These are phyloP conservation scores for Penstemon davidsonii DNA, from an alignment of 257 asterid species.

Conservation along the genomic window DNA sequence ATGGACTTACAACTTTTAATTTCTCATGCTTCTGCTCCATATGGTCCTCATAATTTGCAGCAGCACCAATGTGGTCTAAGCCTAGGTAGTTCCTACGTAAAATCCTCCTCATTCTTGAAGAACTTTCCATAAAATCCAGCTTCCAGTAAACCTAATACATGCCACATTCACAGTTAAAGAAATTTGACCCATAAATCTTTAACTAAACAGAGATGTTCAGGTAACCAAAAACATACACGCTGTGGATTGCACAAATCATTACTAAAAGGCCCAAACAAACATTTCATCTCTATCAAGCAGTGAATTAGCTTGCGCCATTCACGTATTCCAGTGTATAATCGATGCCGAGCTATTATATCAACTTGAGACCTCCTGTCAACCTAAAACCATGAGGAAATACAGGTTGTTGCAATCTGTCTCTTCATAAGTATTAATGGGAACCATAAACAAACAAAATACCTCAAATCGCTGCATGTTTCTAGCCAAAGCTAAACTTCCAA, in stretches of 20 bases:
- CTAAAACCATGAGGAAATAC: conserved; percentile 45
- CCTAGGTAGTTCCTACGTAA: conserved; percentile 84
- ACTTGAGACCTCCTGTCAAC: conserved; percentile 94
- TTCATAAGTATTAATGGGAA: conserved; percentile 21
- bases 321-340: conserved; percentile 76
- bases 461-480: conserved; percentile 97
- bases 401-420: conserved; percentile 12
- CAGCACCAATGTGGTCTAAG: conserved; percentile 88
- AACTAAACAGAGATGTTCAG: conserved; percentile 30
- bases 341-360: conserved; percentile 71
- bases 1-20: conserved; percentile 62
- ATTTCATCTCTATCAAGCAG: conserved; percentile 79
- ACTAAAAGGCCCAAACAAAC: conserved; percentile 89
- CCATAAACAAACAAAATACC: conserved; percentile 46
- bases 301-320: conserved; percentile 97
- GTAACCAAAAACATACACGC: conserved; percentile 53
- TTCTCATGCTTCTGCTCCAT: conserved; percentile 50
- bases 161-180: conserved; percentile 29
- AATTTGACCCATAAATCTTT: conserved; percentile 23
- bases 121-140: conserved; percentile 86
- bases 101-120: conserved; percentile 93
- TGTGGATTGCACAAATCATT: conserved; percentile 62
- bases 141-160: conserved; percentile 85
- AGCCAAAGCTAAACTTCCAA: conserved; percentile 96
- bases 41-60: conserved; percentile 81